Conservation (phyloP, 2,329 filamentous ascomycete species). For the Verticillium alfalfae region DNA sequence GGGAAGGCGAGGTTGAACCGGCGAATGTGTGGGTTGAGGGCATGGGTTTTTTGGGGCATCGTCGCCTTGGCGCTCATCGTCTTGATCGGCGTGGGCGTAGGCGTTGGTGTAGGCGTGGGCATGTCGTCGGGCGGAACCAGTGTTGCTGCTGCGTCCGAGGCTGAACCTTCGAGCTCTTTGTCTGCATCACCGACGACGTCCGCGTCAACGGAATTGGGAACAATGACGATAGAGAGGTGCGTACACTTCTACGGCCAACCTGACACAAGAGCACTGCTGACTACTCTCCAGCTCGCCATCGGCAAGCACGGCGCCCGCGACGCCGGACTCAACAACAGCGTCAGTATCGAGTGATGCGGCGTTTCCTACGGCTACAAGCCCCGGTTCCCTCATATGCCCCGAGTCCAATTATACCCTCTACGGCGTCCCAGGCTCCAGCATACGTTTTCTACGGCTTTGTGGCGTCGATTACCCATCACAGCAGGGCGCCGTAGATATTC, state of each 20-base stretch:
- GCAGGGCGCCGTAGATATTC: constrained; percentile 26
- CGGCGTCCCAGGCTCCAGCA: constrained; percentile 30
- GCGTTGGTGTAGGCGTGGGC: constrained; percentile 32
- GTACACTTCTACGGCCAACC: background rate
- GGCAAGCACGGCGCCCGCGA: background rate
- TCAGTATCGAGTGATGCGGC: constrained; percentile 6
- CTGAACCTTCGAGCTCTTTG: constrained; percentile 5
- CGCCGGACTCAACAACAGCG: constrained; percentile 9
- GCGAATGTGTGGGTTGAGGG: constrained; percentile 21
- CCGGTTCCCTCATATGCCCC: constrained; percentile 28
- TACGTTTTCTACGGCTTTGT: constrained; percentile 36
- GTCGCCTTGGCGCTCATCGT: constrained; percentile 21
- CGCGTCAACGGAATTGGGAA: background rate
- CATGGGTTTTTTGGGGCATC: constrained; percentile 28
- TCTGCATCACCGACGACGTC: constrained; percentile 2
- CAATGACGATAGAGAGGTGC: background rate
- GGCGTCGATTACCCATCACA: constrained; percentile 38
- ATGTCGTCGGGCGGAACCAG: constrained; percentile 4
- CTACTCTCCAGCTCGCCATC: background rate
- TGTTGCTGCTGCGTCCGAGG: background rate
- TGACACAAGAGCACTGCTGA: background rate
- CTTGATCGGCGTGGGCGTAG: constrained; percentile 31
- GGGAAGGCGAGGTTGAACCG: constrained; percentile 3
- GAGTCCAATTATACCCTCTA: constrained; percentile 38
- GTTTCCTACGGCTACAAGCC: constrained; percentile 15